Percentiles rank a stretch among this genome's conserved stretches.
phyloP scores from a whole-genome alignment of 78 protist genomes.

The Chrysochromulina tobinii region DNA sequence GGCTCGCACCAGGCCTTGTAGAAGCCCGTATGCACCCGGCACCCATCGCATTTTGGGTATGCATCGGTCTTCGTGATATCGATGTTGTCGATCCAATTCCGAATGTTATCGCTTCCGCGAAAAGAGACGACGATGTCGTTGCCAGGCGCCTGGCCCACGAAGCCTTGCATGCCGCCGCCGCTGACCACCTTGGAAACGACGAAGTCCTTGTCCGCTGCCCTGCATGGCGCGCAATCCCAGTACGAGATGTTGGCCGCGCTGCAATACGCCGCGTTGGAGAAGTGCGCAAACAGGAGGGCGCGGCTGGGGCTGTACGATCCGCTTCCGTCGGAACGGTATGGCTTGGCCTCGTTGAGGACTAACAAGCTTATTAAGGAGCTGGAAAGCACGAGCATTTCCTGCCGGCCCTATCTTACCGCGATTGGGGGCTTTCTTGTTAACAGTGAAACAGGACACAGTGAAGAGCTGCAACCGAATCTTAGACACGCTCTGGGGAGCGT shows the following conservation, averaged over 20 bases:
- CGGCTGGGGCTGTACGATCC: background rate
- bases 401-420: too few species aligned
- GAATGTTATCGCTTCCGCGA: background rate
- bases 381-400: too few species aligned
- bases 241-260: background rate
- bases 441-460: too few species aligned
- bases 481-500: too few species aligned
- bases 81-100: background rate
- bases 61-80: background rate
- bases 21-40: slow-evolving; percentile 2
- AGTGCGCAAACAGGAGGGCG: background rate
- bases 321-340: too few species aligned
- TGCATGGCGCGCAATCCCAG: background rate
- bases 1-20: background rate
- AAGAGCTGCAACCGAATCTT: too few species aligned
- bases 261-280: slow-evolving; percentile 2
- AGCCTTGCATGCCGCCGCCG: background rate
- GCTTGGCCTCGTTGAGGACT: too few species aligned
- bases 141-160: too few species aligned
- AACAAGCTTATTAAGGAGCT: too few species aligned
- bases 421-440: too few species aligned
- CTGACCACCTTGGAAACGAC: too few species aligned
- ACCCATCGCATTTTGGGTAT: background rate
- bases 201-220: background rate
- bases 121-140: background rate